Conservation (phyloP, 2,329 filamentous ascomycete genomes). For the Botrytis elliptica region DNA sequence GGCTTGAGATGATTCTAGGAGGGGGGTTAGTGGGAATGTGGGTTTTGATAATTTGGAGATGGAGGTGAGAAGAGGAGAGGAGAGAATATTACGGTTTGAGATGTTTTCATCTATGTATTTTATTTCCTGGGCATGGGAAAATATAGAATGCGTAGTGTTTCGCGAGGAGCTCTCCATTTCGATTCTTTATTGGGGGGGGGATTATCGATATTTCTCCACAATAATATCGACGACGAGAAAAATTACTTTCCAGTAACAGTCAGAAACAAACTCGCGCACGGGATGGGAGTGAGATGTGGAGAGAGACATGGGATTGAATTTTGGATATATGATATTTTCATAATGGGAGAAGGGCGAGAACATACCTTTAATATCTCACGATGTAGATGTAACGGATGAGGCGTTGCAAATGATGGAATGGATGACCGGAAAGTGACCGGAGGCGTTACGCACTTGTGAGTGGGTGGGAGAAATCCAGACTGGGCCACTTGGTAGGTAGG, state of each 20-base stretch:
- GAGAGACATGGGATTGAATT: not conserved
- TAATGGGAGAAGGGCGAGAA: not conserved
- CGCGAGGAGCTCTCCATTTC: not conserved
- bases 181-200: no score
- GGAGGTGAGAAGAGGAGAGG: not conserved
- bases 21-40: not conserved
- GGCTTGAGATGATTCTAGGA: not conserved
- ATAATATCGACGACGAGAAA: conserved; percentile 2
- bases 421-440: not conserved
- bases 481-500: not conserved
- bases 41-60: not conserved
- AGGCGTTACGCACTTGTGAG: not conserved
- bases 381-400: not conserved
- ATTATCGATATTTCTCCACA: not conserved
- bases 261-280: conserved; percentile 8
- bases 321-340: not conserved
- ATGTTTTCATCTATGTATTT: not conserved
- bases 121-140: not conserved
- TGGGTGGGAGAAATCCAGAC: accelerated
- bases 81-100: not conserved
- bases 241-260: conserved; percentile 15
- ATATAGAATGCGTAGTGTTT: accelerated
- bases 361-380: not conserved
- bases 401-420: not conserved
- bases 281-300: not conserved